Evolutionary conservation across 2,329 filamentous ascomycete genomes (phyloP).

Genomic region (Penicillium polonicum): DNA sequence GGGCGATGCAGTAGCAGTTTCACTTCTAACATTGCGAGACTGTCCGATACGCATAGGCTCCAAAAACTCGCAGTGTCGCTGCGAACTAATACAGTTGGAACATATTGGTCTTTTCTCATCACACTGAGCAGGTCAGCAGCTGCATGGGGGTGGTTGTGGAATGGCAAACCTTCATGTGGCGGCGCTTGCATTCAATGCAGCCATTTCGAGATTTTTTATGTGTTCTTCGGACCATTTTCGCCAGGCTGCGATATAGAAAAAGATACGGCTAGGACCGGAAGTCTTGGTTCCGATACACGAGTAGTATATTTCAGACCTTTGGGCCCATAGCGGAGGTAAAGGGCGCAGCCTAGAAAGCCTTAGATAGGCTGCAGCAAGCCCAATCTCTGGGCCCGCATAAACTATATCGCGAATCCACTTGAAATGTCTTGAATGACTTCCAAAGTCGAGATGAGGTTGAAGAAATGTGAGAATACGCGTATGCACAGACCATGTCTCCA

Average conservation of each 20-base stretch:
- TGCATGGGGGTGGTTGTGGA: not conserved
- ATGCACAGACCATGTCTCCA: conserved; percentile 3
- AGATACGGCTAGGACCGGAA: not conserved
- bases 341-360: not conserved
- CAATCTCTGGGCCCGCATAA: not conserved
- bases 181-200: conserved; percentile 39
- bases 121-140: conserved; percentile 26
- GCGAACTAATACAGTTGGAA: conserved; percentile 31
- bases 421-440: not conserved
- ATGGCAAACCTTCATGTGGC: conserved; percentile 38
- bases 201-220: conserved; percentile 41
- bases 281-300: not conserved
- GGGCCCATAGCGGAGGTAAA: not conserved
- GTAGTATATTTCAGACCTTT: not conserved
- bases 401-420: not conserved
- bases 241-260: not conserved
- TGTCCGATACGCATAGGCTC: not conserved
- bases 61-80: conserved; percentile 21
- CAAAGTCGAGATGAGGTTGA: not conserved
- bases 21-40: not conserved
- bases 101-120: conserved; percentile 36
- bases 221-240: conserved; percentile 22
- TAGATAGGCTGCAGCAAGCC: not conserved
- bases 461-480: not conserved
- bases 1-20: not conserved